Evolutionary conservation across 768 basidiomycete species (phyloP).

Genomic region (Mycena amicta): DNA sequence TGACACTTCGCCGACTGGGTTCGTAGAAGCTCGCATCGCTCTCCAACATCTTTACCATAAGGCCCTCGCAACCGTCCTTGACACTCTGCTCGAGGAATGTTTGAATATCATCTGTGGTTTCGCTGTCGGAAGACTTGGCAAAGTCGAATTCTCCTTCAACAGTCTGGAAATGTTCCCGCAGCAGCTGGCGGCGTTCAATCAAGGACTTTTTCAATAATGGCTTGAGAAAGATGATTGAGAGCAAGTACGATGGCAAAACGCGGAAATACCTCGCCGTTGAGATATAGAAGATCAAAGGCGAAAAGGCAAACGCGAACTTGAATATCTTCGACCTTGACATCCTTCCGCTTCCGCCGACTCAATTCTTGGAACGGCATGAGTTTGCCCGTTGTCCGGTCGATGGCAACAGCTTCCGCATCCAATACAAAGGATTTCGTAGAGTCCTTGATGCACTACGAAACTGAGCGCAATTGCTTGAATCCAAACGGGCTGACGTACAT

Average conservation of each 20-base stretch:
- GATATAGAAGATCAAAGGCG: conserved; percentile 93
- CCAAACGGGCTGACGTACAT: conserved; percentile 45
- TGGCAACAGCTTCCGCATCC: conserved; percentile 96
- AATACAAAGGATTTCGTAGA: conserved; percentile 88
- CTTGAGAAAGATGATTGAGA: conserved; percentile 41
- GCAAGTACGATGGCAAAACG: neutral
- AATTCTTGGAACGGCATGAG: conserved; percentile 99
- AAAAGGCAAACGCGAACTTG: conserved; percentile 96
- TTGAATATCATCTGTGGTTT: conserved; percentile 93
- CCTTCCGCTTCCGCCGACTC: conserved; percentile 92
- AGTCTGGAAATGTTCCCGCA: conserved; percentile 76
- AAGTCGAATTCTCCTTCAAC: conserved; percentile 92
- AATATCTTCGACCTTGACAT: conserved; percentile 97
- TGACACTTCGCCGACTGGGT: conserved; percentile 91
- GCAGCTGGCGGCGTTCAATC: conserved; percentile 71
- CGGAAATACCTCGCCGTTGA: conserved; percentile 82
- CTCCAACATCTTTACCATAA: conserved; percentile 99
- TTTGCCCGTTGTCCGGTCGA: conserved; percentile 80
- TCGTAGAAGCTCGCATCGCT: conserved; percentile 92
- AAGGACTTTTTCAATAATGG: conserved; percentile 80
- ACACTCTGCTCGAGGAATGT: conserved; percentile 93
- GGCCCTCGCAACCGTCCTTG: conserved; percentile 97
- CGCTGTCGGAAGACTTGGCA: conserved; percentile 87
- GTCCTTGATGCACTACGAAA: conserved; percentile 77
- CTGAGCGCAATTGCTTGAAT: neutral